phyloP scores from a whole-genome alignment of 257 asterid genomes.

The Fraxinus excelsior region DNA sequence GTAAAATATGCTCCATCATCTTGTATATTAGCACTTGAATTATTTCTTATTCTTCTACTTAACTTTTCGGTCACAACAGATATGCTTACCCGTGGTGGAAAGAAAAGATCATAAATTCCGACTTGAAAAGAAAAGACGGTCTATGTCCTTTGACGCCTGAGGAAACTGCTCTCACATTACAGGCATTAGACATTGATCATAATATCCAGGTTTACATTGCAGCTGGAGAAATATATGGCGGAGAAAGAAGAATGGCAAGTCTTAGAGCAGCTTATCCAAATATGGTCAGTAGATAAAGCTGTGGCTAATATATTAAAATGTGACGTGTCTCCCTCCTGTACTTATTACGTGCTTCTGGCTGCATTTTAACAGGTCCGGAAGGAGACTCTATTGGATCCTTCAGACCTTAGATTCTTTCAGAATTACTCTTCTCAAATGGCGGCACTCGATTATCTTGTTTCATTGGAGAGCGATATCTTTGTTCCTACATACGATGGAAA shows the following conservation, averaged over 20 bases:
- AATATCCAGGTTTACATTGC: constrained; percentile 88
- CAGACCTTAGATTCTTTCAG: constrained; percentile 80
- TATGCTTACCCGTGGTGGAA: constrained; percentile 99
- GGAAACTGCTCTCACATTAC: constrained; percentile 81
- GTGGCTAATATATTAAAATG: not conserved
- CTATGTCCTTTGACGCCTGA: constrained; percentile 96
- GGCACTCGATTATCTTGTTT: constrained; percentile 97
- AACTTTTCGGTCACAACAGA: constrained; percentile 28
- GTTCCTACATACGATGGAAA: constrained; percentile 97
- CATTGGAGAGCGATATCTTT: constrained; percentile 88
- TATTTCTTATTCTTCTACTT: constrained; percentile 5
- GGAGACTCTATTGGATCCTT: constrained; percentile 80
- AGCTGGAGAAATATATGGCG: constrained; percentile 97
- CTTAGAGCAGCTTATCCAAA: constrained; percentile 78
- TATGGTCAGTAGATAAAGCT: constrained; percentile 53
- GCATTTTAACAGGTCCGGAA: constrained; percentile 69
- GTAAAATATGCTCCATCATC: too few relatives aligned
- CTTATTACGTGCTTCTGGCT: constrained; percentile 13
- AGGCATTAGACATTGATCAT: constrained; percentile 75
- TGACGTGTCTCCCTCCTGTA: not conserved
- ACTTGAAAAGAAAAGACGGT: constrained; percentile 87
- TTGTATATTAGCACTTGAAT: not conserved
- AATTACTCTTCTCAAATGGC: constrained; percentile 99
- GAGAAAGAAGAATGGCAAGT: constrained; percentile 67
- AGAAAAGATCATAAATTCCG: constrained; percentile 88